Percentiles rank a stretch among this genome's conserved stretches.
Evolutionary conservation across 179 eudicot genomes (phyloP).

Genomic region (Spergularia azorica): DNA sequence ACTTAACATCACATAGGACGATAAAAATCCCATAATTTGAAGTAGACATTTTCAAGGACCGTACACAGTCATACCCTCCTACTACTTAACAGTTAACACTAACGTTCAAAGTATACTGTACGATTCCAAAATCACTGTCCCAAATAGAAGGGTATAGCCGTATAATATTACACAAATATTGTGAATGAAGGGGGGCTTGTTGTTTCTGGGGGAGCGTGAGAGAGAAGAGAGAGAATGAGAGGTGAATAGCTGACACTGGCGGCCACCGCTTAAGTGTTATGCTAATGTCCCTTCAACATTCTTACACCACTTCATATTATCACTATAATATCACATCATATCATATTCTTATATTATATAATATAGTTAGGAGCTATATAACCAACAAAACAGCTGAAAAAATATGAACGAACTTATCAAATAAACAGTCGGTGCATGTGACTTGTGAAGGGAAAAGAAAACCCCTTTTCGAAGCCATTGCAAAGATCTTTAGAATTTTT

Average conservation of each 20-base stretch:
- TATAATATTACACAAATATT: too few species aligned
- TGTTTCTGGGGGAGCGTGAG: too few species aligned
- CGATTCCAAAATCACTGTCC: too few species aligned
- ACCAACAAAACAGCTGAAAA: background rate
- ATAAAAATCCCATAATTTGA: too few species aligned
- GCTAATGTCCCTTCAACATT: constrained; percentile 9
- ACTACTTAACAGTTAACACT: too few species aligned
- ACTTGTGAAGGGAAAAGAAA: background rate
- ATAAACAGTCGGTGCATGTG: background rate
- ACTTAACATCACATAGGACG: too few species aligned
- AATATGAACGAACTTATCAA: background rate
- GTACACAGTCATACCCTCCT: too few species aligned
- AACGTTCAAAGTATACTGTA: too few species aligned
- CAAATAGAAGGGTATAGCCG: too few species aligned
- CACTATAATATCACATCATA: background rate
- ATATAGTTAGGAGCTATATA: background rate
- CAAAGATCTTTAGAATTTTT: background rate
- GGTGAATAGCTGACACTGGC: constrained; percentile 22
- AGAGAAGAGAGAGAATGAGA: background rate
- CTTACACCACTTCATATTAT: background rate
- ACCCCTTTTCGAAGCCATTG: background rate
- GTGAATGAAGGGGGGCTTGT: too few species aligned
- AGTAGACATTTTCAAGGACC: too few species aligned
- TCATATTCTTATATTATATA: background rate
- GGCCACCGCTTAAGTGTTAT: constrained; percentile 26